phyloP scores from a whole-genome alignment of 345 rosid species.

The Gossypium ekmanianum region DNA sequence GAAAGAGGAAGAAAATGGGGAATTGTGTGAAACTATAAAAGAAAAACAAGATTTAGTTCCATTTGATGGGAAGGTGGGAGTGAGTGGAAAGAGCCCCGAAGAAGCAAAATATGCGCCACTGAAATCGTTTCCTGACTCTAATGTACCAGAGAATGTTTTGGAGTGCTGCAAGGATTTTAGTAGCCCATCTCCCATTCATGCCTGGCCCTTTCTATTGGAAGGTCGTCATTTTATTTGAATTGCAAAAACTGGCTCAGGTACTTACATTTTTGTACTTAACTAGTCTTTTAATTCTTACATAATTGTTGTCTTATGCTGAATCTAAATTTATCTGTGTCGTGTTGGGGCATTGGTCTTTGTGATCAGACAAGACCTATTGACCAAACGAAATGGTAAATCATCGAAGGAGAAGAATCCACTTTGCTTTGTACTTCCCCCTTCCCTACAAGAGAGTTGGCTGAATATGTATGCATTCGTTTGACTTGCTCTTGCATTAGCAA shows the following conservation, averaged over 20 bases:
- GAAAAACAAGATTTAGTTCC: constrained; percentile 17
- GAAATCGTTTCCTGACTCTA: constrained; percentile 47
- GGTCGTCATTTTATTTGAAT: constrained; percentile 94
- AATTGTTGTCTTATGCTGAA: neutral
- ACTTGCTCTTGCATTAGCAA: constrained; percentile 1
- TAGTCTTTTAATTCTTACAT: neutral
- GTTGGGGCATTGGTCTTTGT: neutral
- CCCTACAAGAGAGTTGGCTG: constrained; percentile 94
- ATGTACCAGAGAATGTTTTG: constrained; percentile 66
- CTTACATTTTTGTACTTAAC: neutral
- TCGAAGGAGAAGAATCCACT: constrained; percentile 55
- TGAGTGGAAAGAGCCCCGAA: constrained; percentile 56
- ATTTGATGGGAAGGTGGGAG: constrained; percentile 33
- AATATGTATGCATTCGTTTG: constrained; percentile 49
- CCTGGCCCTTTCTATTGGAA: constrained; percentile 88
- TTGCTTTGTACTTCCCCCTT: constrained; percentile 94
- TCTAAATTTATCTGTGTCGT: neutral
- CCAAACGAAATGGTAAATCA: constrained; percentile 56
- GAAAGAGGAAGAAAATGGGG: constrained; percentile 22
- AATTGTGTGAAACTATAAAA: constrained; percentile 16
- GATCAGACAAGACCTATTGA: constrained; percentile 69
- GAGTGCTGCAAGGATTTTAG: constrained; percentile 68
- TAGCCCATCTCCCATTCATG: constrained; percentile 83
- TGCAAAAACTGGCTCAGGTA: constrained; percentile 98
- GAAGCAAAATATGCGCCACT: constrained; percentile 60